phyloP scores from a whole-genome alignment of 2,329 filamentous ascomycete genomes.

The Trichoderma pleuroti region DNA sequence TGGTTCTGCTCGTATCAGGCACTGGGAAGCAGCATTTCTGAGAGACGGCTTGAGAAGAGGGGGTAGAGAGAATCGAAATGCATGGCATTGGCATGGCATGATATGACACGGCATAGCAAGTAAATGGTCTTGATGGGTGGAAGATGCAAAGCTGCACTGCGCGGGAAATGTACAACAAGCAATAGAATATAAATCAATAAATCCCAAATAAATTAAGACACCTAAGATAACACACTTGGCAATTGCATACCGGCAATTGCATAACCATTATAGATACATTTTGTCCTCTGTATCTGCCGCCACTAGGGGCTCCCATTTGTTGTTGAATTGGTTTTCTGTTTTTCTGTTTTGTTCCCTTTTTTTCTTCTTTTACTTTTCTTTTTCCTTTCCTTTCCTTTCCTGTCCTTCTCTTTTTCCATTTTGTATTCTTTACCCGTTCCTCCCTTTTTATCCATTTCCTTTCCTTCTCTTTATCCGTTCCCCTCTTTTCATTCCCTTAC shows the following conservation, averaged over 20 bases:
- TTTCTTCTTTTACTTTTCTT: background rate
- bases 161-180: background rate
- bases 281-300: background rate
- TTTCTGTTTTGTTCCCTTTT: background rate
- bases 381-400: background rate
- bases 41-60: background rate
- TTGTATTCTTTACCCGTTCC: too few species aligned
- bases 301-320: background rate
- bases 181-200: background rate
- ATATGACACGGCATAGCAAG: background rate
- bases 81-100: background rate
- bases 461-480: background rate
- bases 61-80: background rate
- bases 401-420: background rate
- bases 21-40: constrained; percentile 31
- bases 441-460: background rate
- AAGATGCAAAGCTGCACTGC: background rate
- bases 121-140: background rate
- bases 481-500: background rate
- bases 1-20: constrained; percentile 74
- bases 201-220: background rate
- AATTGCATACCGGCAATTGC: background rate
- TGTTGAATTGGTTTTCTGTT: background rate
- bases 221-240: background rate
- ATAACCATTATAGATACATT: background rate